Evolutionary conservation across 2,329 filamentous ascomycete species (phyloP), one percentile per base, ranked within the genome.

Genomic region (Curvularia sp.): DNA sequence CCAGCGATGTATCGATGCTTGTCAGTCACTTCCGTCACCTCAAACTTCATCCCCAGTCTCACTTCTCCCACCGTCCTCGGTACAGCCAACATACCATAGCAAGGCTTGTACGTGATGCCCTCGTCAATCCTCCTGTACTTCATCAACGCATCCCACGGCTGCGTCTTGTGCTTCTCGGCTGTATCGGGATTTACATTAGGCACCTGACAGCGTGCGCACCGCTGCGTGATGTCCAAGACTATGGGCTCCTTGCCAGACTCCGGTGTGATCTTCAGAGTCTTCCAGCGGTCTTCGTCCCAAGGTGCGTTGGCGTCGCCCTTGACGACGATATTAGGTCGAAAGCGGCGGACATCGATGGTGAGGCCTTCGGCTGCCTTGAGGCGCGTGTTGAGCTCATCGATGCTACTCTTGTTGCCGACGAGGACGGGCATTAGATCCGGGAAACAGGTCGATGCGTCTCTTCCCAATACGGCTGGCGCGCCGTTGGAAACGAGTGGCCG

Each of bases 141-240:
- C 80, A 87, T 84, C 53, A 89, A 72, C 59, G 81, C 82, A 66
- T 87, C 81, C 86, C 86, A 89, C 6, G 86, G 86, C 78, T 89
- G 81, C 47, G 80, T 80, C 49, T 80, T 78, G 67, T 88, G 79
- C 73, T 86, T 85, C 57, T 82, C 80, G 8, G 83, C 86, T 5
- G 86, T 86, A n/a, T 84, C 81, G 0, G 86, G 85, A 64, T 88
- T 76, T n/a, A 88, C 86, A 72, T 88, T 89, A 6, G 86, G 86
- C 2, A 88, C 85, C 60, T 85, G 85, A 59, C 86, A 89, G 19
- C 86, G 75, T 32, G 85, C 81, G 67, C 86, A 88, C 3, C 86
- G 77, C 27, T 84, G 83, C 18, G 86, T 81, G 28, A 87, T 81
- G 70, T 89, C 86, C 32, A 88, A 65, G 23, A 79, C 78, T 9